These are phyloP conservation scores for Blastobotrys arbuscula DNA, from an alignment of 1,139 yeast genomes.

Conservation along the genomic window DNA sequence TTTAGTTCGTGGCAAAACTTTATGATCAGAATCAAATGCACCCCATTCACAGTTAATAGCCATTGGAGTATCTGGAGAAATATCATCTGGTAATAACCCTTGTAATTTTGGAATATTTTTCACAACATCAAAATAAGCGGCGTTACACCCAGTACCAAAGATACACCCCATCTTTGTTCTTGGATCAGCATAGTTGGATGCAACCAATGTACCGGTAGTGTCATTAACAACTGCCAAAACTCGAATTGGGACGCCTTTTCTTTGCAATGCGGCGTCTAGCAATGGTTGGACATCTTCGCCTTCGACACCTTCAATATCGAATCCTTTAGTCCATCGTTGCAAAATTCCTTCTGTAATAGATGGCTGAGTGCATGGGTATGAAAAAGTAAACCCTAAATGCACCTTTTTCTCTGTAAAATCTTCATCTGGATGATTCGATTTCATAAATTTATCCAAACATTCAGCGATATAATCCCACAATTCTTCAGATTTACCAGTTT, in stretches of 20 bases:
- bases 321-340: constrained; percentile 98
- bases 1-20: constrained; percentile 75
- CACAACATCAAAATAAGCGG: constrained; percentile 82
- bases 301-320: constrained; percentile 94
- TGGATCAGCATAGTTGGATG: constrained; percentile 87
- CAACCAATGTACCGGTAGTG: constrained; percentile 95
- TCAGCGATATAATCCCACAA: constrained; percentile 85
- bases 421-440: constrained; percentile 53
- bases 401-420: constrained; percentile 31
- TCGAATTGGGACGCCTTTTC: constrained; percentile 63
- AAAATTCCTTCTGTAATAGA: constrained; percentile 80
- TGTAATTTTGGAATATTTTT: constrained; percentile 75
- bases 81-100: constrained; percentile 61
- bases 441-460: constrained; percentile 59
- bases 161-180: constrained; percentile 90
- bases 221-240: constrained; percentile 94
- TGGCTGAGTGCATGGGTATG: constrained; percentile 84
- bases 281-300: constrained; percentile 92
- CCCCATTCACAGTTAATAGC: constrained; percentile 99
- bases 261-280: constrained; percentile 69
- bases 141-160: constrained; percentile 97
- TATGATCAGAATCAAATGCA: constrained; percentile 89
- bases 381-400: constrained; percentile 92
- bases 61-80: constrained; percentile 64
- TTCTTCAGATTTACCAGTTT: constrained; percentile 70